Base-by-base conservation (phyloP, 371 early-diverging fungal species). In the Mucor piriformis region DNA sequence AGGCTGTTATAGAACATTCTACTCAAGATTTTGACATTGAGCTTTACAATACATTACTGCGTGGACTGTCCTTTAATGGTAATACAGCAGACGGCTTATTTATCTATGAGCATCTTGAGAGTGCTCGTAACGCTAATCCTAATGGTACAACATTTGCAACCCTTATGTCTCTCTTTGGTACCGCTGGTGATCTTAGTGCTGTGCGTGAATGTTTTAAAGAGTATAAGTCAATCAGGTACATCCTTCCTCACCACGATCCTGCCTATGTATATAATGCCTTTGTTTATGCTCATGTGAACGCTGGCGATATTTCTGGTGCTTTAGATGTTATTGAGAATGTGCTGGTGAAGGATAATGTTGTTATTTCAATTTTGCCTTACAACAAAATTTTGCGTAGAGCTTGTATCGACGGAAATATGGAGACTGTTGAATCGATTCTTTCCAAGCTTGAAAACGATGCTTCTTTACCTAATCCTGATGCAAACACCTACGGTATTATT, bases 71-170 rank as follows among this genome's bases (percentile, higher is more conserved):
- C 2, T 50, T 54, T 33, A 65, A 66, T 38, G 81, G 79, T 5
- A 77, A 74, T 38, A 76, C 72, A 2, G 47, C 66, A 23, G 78
- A 79, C 47, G 81, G 75, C 2, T 54, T 83, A 12, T 72, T 68
- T 44, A 73, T 83, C n/a, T 77, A 72, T 49, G 74, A 79, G 32
- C 78, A 79, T 15, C 55, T 83, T n/a, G 80, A 81, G 29, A 59
- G 57, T 25, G 60, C 69, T 24, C 64, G 59, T 18, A 63, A 69
- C 15, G 73, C 66, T 3, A 57, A 66, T 7, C 76, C 79, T 3
- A 68, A 79, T 25, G 53, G 70, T 10, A 50, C 32, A 7, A 83
- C 83, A 0, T 83, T 76, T 66, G 70, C 76, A 21, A 68, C 69
- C 18, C 59, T 83, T 7, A 73, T 83, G 55, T 51, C 63, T 7